phyloP scores from a whole-genome alignment of 2,329 filamentous ascomycete genomes.

The Claviceps pazoutovae region DNA sequence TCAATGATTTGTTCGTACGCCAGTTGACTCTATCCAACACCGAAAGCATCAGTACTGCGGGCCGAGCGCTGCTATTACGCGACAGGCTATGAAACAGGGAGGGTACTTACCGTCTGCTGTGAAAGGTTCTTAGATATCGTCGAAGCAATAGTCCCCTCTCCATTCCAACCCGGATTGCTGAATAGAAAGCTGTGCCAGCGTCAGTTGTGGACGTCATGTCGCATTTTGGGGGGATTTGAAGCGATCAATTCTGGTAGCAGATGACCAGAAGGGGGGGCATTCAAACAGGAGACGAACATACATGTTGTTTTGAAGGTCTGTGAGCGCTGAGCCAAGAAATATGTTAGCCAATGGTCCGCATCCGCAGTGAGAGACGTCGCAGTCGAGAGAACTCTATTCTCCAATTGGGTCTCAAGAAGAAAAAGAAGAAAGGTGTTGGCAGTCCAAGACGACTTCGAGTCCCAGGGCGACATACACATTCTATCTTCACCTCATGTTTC shows the following conservation, averaged over 20 bases:
- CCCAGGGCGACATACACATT: constrained; percentile 24
- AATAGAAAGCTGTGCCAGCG: constrained; percentile 36
- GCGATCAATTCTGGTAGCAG: neutral
- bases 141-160: constrained; percentile 33
- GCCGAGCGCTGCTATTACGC: neutral
- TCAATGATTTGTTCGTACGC: constrained; percentile 37
- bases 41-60: neutral
- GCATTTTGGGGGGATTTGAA: neutral
- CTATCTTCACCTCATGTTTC: constrained; percentile 27
- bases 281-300: constrained; percentile 18
- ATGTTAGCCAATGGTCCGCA: constrained; percentile 4
- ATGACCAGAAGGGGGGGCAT: neutral
- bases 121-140: constrained; percentile 45
- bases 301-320: constrained; percentile 37
- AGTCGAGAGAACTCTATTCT: neutral
- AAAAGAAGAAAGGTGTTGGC: neutral
- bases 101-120: constrained; percentile 34
- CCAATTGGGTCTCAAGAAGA: neutral
- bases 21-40: constrained; percentile 25
- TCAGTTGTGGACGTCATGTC: constrained; percentile 1
- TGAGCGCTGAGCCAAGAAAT: constrained; percentile 25
- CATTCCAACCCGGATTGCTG: constrained; percentile 43
- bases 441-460: neutral
- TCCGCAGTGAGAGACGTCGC: constrained; percentile 2
- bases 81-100: neutral